Conservation (phyloP, 805 yeast genomes). For the Debaryomyces tyrocola region DNA sequence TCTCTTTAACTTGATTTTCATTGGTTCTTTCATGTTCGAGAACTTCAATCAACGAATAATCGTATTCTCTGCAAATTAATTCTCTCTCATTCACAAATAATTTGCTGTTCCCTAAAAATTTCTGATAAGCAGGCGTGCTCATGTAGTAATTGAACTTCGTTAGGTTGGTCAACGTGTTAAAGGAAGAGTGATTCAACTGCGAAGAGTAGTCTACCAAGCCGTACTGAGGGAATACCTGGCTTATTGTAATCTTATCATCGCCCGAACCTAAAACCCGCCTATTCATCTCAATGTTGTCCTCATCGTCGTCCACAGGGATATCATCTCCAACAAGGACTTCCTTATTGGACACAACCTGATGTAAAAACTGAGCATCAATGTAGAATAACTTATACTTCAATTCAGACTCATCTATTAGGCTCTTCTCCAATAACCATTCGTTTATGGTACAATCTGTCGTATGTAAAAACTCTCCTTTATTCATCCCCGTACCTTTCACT, state of each 20-base stretch:
- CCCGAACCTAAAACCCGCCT: constrained; percentile 1
- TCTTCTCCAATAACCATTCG: constrained; percentile 14
- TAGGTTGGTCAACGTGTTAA: constrained; percentile 31
- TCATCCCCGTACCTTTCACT: constrained; percentile 19
- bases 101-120: constrained; percentile 26
- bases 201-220: constrained; percentile 28
- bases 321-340: constrained; percentile 13
- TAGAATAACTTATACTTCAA: constrained; percentile 23
- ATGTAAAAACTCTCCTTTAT: constrained; percentile 15
- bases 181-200: constrained; percentile 33
- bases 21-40: constrained; percentile 4
- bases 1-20: constrained; percentile 7
- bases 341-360: constrained; percentile 20
- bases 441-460: constrained; percentile 21
- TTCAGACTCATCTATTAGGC: constrained; percentile 19
- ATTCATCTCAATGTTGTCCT: constrained; percentile 1
- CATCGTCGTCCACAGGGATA: constrained; percentile 8
- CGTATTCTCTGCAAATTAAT: constrained; percentile 27
- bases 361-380: constrained; percentile 21
- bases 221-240: constrained; percentile 43
- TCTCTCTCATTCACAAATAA: constrained; percentile 37
- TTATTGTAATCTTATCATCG: constrained; percentile 32
- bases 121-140: constrained; percentile 19
- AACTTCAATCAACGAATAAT: constrained; percentile 20
- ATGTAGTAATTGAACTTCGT: constrained; percentile 39